Base-by-base conservation (phyloP, 768 basidiomycete genomes). In the Phylloporus sp. region DNA sequence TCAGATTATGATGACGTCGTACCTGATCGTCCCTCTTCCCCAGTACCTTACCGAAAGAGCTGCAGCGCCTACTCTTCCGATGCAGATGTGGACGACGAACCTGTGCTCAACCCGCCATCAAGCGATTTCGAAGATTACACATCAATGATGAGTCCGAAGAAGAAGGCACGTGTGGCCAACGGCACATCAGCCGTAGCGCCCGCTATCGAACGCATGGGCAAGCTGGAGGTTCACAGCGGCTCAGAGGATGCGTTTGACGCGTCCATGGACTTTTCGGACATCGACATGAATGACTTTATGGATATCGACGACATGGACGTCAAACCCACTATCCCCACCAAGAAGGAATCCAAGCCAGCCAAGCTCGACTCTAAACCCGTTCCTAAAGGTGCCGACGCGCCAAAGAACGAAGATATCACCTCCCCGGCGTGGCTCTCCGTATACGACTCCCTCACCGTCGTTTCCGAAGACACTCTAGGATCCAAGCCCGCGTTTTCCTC, bases 401-500 rank as follows among this genome's bases (percentile, higher is more conserved):
- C 68, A 48, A 78, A 75, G 52, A 70, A 75, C 55, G 78, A 78
- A 34, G 58, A 71, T 5, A 71, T 77, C 26, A 56, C 63, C 0
- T 68, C 72, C 24, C 80, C 83, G 0, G 69, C 80, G 0, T 90
- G 89, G 88, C 70, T 88, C 13, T 79, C 84, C 10, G 74, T 88
- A 5, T 86, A 89, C 50, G 83, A 90, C 53, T 79, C 85, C 5
- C 74, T 89, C 4, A 71, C 72, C 1, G 81, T 88, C 21, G 71
- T 76, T 11, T 65, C 76, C 5, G 74, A 81, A 22, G 87, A 88
- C 18, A 69, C 74, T 1, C 66, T 86, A 22, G 86, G 83, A 18
- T 62, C 62, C 38, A 56, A 66, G 21, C 55, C 62, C 6, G 13
- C 72, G 70, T 21, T 65, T 3, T 63, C 70, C 7, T 75, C 40